Percentiles rank a stretch among this genome's conserved stretches.
phyloP scores from a whole-genome alignment of 768 basidiomycete species.

The Vararia minispora region DNA sequence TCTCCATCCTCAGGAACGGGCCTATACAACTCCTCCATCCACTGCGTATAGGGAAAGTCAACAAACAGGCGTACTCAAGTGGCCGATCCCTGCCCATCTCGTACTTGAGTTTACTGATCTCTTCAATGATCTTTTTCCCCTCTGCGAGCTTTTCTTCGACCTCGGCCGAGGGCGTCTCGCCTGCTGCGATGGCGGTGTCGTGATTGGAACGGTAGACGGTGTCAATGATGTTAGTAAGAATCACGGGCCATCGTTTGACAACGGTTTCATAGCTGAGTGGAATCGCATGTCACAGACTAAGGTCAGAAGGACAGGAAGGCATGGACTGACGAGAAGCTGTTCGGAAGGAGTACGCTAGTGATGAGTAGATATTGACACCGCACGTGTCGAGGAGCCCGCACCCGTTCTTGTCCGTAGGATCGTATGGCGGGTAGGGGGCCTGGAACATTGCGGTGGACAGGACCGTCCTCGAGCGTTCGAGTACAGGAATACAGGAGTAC shows the following conservation, averaged over 20 bases:
- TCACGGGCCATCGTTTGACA: conserved; percentile 70
- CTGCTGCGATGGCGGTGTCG: conserved; percentile 38
- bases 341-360: not conserved
- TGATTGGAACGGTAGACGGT: conserved; percentile 63
- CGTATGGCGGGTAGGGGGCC: conserved; percentile 57
- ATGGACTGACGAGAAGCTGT: conserved; percentile 52
- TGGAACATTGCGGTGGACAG: conserved; percentile 32
- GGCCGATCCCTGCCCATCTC: conserved; percentile 72
- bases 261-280: conserved; percentile 63
- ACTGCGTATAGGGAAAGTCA: not conserved
- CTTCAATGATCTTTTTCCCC: conserved; percentile 66
- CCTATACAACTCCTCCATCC: conserved; percentile 26
- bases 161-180: conserved; percentile 12
- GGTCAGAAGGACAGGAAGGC: not conserved
- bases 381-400: conserved; percentile 20
- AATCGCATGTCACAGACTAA: not conserved
- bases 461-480: too few species aligned
- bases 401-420: conserved; percentile 61
- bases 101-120: conserved; percentile 72
- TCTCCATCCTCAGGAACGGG: conserved; percentile 69
- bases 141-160: conserved; percentile 46
- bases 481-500: too few species aligned
- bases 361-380: not conserved
- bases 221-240: conserved; percentile 74
- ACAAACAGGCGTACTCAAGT: conserved; percentile 45